Evolutionary conservation across 352 stramenopile species (phyloP), one percentile per base, ranked within the genome.

Genomic region (Phytophthora pluvialis): DNA sequence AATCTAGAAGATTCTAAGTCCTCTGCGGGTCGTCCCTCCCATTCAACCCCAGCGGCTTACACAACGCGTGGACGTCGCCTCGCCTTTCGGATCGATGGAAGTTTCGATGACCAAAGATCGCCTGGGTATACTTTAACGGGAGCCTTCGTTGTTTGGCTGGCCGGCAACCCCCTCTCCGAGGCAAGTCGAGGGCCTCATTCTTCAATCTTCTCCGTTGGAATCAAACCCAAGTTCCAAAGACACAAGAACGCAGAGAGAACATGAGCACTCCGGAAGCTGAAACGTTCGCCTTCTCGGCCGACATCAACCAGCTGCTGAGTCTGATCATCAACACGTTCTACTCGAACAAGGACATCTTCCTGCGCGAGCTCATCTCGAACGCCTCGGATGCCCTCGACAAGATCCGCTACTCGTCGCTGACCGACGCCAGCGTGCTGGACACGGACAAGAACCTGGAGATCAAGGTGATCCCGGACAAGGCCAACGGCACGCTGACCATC

Each of bases 331-430:
- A 97, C 87, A 99, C 97, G 64, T 99, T 99, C 81, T 99, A 99
- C 94, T 99, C 94, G 67, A 99, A 99, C 97, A 99, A 99, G 92
- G 98, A 99, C 70, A 98, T 99, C 64, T 99, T 99, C 83, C 70
- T 98, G 33, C 93, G 97, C 70, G 96, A 99, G 75, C 75, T 98
- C 44, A 98, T 99, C 77, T 98, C 93, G 57, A 99, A 99, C 83
- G 83, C 94, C 35, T 98, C 89, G 38, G 96, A 99, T 97, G 96
- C 96, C 16, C 88, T 99, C 29, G 96, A 99, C 85, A 99, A 99
- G 92, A 98, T 99, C 75, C 90, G 96, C 53, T 99, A 98, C 88
- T 81, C 97, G 78, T 98, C 92, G 60, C 86, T 99, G 32, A 99
- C 97, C 5, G 97, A 99, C 79, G 73, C 90, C 46, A 90, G 82